phyloP scores from a whole-genome alignment of 2,329 filamentous ascomycete genomes.

The Xenoacremonium recifei region DNA sequence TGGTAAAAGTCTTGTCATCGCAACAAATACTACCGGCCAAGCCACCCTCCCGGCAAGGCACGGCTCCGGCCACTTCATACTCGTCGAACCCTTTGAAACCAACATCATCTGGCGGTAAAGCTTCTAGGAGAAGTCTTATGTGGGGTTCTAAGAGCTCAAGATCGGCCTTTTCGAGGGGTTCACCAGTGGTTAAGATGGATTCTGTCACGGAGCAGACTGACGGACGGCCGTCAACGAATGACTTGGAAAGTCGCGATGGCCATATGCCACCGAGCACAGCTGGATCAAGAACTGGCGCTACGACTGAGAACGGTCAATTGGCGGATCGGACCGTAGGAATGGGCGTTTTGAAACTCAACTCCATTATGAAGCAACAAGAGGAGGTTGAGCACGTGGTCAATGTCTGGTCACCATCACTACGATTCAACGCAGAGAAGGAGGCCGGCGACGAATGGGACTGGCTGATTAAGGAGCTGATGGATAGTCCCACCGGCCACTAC shows the following conservation, averaged over 20 bases:
- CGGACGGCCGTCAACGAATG: constrained; percentile 33
- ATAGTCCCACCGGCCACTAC: constrained; percentile 71
- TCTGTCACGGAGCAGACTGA: constrained; percentile 54
- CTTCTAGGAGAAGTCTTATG: constrained; percentile 65
- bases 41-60: constrained; percentile 52
- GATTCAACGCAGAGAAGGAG: constrained; percentile 53
- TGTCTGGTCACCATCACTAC: constrained; percentile 69
- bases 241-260: constrained; percentile 44
- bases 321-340: constrained; percentile 66
- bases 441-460: constrained; percentile 69
- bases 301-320: constrained; percentile 24
- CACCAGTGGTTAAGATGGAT: constrained; percentile 49
- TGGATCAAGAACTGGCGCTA: constrained; percentile 41
- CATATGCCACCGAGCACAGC: constrained; percentile 52
- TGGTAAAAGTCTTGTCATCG: constrained; percentile 72
- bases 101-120: constrained; percentile 48
- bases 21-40: constrained; percentile 48
- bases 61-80: constrained; percentile 39
- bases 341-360: constrained; percentile 74
- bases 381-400: constrained; percentile 74
- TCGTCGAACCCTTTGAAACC: constrained; percentile 48
- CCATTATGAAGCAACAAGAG: constrained; percentile 67
- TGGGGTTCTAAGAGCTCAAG: constrained; percentile 62
- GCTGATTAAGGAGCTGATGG: constrained; percentile 70
- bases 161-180: constrained; percentile 52